Evolutionary conservation across 495 filamentous ascomycete species (phyloP).

Genomic region (Penicillium simplicissimum): DNA sequence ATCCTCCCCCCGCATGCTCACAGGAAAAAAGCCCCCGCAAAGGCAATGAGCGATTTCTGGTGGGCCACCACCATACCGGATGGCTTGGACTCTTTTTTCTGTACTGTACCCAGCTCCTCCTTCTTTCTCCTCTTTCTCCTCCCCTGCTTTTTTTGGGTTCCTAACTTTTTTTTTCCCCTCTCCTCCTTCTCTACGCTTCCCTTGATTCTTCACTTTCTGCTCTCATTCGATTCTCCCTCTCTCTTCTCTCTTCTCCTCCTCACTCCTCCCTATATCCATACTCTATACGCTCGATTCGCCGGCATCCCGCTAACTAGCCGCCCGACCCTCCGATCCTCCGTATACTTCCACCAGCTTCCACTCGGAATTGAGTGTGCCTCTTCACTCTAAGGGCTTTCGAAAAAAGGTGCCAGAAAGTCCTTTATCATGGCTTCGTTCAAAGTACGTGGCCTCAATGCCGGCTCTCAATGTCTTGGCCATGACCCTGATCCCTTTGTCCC

Average conservation of each 20-base stretch:
- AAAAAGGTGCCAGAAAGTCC: constrained; percentile 37
- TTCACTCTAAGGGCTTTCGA: constrained; percentile 34
- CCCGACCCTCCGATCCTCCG: constrained; percentile 15
- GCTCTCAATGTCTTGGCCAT: not conserved
- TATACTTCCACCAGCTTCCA: constrained; percentile 27
- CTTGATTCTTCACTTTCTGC: constrained; percentile 12
- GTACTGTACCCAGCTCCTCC: constrained; percentile 13
- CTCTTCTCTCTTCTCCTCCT: not conserved
- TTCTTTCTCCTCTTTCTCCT: constrained; percentile 13
- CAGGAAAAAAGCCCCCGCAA: constrained; percentile 37
- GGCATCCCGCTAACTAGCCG: constrained; percentile 5
- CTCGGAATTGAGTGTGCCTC: constrained; percentile 30
- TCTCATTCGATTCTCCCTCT: not conserved
- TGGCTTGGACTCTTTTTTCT: constrained; percentile 8
- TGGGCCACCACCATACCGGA: constrained; percentile 30
- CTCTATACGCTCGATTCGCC: constrained; percentile 4
- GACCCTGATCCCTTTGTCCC: not conserved
- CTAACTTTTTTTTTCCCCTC: constrained; percentile 1
- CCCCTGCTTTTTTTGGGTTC: constrained; percentile 11
- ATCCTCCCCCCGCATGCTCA: constrained; percentile 34
- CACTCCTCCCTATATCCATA: constrained; percentile 11
- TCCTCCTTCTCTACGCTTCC: not conserved
- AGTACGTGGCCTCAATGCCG: constrained; percentile 24
- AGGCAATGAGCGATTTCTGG: constrained; percentile 36
- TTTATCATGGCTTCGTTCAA: constrained; percentile 51